Evolutionary conservation across 129 eudicot species (phyloP).

Genomic region (Artemisia tridentata): DNA sequence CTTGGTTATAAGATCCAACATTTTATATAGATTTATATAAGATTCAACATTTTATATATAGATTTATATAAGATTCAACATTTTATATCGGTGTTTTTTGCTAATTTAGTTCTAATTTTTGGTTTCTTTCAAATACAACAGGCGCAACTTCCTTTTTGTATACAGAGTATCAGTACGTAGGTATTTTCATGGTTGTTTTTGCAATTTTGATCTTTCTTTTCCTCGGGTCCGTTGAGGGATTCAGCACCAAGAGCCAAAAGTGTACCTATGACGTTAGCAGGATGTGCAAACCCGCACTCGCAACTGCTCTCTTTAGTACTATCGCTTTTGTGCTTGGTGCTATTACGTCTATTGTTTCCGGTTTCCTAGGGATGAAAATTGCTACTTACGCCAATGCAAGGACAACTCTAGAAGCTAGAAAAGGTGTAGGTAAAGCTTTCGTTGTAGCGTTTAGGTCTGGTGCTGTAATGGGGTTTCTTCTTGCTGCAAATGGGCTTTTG

Average conservation of each 20-base stretch:
- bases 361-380: slow-evolving; percentile 89
- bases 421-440: slow-evolving; percentile 76
- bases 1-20: no score
- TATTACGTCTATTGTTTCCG: slow-evolving; percentile 68
- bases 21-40: no score
- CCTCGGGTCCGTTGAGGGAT: slow-evolving; percentile 76
- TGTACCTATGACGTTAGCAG: slow-evolving; percentile 55
- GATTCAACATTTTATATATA: no score
- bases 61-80: no score
- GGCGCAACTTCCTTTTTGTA: slow-evolving; percentile 37
- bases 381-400: slow-evolving; percentile 83
- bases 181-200: slow-evolving; percentile 82
- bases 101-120: slow-evolving; percentile 2
- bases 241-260: slow-evolving; percentile 59
- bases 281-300: slow-evolving; percentile 80
- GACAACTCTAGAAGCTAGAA: slow-evolving; percentile 71
- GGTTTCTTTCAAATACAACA: slow-evolving; percentile 20
- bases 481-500: slow-evolving; percentile 74
- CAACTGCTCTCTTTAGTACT: slow-evolving; percentile 77
- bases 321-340: slow-evolving; percentile 79
- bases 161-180: slow-evolving; percentile 77
- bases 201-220: slow-evolving; percentile 71
- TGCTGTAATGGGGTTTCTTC: slow-evolving; percentile 82
- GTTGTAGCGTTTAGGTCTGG: slow-evolving; percentile 62
- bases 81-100: no score